Conservation (phyloP, 208 protist species). For the Willaertia magna region DNA sequence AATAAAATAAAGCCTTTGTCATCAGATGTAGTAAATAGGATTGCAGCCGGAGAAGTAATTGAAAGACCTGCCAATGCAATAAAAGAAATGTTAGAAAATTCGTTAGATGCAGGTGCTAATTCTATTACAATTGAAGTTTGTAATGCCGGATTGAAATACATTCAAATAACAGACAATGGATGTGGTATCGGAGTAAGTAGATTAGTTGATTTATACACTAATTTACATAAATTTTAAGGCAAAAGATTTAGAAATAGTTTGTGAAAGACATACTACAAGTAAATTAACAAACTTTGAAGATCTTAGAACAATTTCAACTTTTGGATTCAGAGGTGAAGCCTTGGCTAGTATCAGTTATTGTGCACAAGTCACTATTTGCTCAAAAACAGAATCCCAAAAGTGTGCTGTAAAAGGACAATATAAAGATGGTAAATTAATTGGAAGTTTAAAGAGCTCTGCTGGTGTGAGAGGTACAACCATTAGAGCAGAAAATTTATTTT, state of each 20-base stretch:
- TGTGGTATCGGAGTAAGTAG: conserved; percentile 82
- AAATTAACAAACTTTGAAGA: conserved; percentile 73
- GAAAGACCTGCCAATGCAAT: conserved; percentile 86
- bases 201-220: not conserved
- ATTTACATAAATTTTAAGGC: not conserved
- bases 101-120: conserved; percentile 79
- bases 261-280: conserved; percentile 78
- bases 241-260: conserved; percentile 66
- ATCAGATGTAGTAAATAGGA: conserved; percentile 82
- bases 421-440: conserved; percentile 9
- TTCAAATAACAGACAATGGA: conserved; percentile 95
- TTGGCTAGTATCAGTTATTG: conserved; percentile 28
- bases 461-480: conserved; percentile 57
- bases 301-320: conserved; percentile 56
- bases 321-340: conserved; percentile 78
- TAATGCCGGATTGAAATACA: conserved; percentile 80
- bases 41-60: conserved; percentile 96
- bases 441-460: conserved; percentile 30
- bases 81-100: conserved; percentile 97
- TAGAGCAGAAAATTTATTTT: conserved; percentile 68
- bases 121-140: conserved; percentile 59
- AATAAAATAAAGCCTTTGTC: conserved; percentile 73
- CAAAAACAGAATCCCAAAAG: conserved; percentile 6
- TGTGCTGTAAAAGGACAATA: conserved; percentile 19
- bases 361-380: conserved; percentile 22